Conservation (phyloP, 2,329 filamentous ascomycete genomes). For the Alternaria arborescens region DNA sequence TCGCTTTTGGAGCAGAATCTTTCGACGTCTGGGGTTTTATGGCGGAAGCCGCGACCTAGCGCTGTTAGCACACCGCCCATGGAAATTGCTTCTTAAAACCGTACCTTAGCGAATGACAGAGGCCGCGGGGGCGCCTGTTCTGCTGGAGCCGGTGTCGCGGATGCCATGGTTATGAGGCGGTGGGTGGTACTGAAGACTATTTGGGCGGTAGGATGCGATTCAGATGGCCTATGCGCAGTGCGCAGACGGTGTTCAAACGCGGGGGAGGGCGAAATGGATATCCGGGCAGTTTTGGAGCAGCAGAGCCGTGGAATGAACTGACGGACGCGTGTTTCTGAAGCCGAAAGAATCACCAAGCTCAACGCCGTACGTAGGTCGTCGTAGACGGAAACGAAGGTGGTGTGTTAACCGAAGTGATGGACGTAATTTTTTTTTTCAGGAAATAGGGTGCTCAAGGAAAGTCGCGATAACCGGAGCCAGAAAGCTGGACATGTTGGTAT, state of each 20-base stretch:
- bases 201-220: constrained; percentile 17
- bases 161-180: constrained; percentile 39
- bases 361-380: constrained; percentile 35
- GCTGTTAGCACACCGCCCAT: constrained; percentile 22
- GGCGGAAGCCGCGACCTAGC: constrained; percentile 54
- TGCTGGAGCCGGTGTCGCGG: constrained; percentile 38
- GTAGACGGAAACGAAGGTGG: constrained; percentile 41
- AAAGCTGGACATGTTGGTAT: constrained; percentile 60
- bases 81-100: constrained; percentile 22
- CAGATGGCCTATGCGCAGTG: constrained; percentile 10
- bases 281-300: neutral
- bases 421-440: constrained; percentile 45
- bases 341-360: constrained; percentile 32
- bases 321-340: constrained; percentile 10
- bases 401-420: constrained; percentile 34
- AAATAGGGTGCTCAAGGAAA: constrained; percentile 63
- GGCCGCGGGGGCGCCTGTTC: constrained; percentile 59
- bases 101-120: constrained; percentile 77
- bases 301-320: constrained; percentile 1
- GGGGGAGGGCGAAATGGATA: constrained; percentile 6
- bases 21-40: constrained; percentile 42
- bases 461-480: constrained; percentile 56
- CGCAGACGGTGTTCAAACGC: constrained; percentile 10
- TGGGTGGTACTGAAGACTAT: constrained; percentile 16
- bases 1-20: constrained; percentile 34